Evolutionary conservation across 768 basidiomycete genomes (phyloP).

Genomic region (Auricularia auricula-judae): DNA sequence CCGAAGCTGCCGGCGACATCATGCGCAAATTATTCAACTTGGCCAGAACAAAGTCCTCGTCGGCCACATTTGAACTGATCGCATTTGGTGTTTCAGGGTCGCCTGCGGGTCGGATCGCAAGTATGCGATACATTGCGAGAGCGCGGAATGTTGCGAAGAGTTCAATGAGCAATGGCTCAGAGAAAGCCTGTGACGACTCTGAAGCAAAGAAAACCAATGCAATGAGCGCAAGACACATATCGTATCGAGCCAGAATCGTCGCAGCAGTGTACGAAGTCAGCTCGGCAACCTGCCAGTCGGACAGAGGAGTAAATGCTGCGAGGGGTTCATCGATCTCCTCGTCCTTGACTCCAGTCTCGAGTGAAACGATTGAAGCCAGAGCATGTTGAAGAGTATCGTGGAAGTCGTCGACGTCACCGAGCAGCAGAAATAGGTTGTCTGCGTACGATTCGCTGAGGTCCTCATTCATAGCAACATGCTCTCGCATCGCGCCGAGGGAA

Average conservation of each 20-base stretch:
- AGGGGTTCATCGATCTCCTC: conserved; percentile 42
- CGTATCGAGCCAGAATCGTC: conserved; percentile 64
- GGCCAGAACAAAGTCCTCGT: conserved; percentile 50
- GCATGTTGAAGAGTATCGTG: conserved; percentile 43
- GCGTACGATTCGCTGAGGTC: conserved; percentile 47
- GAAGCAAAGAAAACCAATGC: conserved; percentile 61
- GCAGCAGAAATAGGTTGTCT: conserved; percentile 24
- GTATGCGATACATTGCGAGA: conserved; percentile 55
- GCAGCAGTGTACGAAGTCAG: conserved; percentile 51
- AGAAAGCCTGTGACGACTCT: conserved; percentile 48
- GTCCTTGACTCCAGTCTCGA: conserved; percentile 57
- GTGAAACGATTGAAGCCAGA: conserved; percentile 59
- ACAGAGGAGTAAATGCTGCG: conserved; percentile 16
- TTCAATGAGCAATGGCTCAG: conserved; percentile 51
- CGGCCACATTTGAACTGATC: conserved; percentile 1
- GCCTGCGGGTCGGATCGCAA: conserved; percentile 47
- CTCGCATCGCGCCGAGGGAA: conserved; percentile 11
- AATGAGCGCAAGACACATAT: conserved; percentile 55
- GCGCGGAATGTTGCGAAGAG: conserved; percentile 76
- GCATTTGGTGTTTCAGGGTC: conserved; percentile 20
- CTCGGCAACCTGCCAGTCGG: conserved; percentile 52
- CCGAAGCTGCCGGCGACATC: conserved; percentile 16
- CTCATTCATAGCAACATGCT: conserved; percentile 21
- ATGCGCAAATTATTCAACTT: conserved; percentile 26
- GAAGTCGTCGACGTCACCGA: conserved; percentile 32